These are phyloP conservation scores for Hanseniaspora occidentalis DNA, from an alignment of 805 yeast genomes.

Conservation along the genomic window DNA sequence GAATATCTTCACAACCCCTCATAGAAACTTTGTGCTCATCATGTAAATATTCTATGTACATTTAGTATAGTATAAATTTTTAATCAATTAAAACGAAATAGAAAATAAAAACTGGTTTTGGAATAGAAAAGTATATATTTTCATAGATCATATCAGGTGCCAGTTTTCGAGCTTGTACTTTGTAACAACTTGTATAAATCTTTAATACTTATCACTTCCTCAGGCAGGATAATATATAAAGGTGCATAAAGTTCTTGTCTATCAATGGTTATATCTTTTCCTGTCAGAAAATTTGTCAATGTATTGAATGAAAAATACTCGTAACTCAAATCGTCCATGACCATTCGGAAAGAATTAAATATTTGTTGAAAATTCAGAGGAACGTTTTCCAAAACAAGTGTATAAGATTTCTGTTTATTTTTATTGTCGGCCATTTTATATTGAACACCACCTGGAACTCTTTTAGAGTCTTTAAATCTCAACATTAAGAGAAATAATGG, in stretches of 20 bases:
- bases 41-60: too few species aligned
- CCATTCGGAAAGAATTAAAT: conserved; percentile 35
- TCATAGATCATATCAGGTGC: too few species aligned
- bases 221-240: conserved; percentile 42
- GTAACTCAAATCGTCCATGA: conserved; percentile 27
- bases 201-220: conserved; percentile 20
- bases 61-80: too few species aligned
- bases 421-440: conserved; percentile 13
- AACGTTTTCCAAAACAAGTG: conserved; percentile 25
- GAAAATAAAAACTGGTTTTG: too few species aligned
- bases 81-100: too few species aligned
- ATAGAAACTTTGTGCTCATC: too few species aligned
- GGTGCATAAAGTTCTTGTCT: conserved; percentile 37
- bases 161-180: too few species aligned
- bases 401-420: conserved; percentile 1
- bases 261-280: conserved; percentile 32
- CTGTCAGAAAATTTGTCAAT: conserved; percentile 30
- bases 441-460: conserved; percentile 50
- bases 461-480: conserved; percentile 64
- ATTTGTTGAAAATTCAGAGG: conserved; percentile 34
- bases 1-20: background rate
- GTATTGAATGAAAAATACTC: conserved; percentile 33
- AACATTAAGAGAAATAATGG: conserved; percentile 78
- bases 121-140: too few species aligned
- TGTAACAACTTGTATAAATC: conserved; percentile 13